phyloP scores from a whole-genome alignment of 208 protist genomes.

The Leishmania guyanensis region DNA sequence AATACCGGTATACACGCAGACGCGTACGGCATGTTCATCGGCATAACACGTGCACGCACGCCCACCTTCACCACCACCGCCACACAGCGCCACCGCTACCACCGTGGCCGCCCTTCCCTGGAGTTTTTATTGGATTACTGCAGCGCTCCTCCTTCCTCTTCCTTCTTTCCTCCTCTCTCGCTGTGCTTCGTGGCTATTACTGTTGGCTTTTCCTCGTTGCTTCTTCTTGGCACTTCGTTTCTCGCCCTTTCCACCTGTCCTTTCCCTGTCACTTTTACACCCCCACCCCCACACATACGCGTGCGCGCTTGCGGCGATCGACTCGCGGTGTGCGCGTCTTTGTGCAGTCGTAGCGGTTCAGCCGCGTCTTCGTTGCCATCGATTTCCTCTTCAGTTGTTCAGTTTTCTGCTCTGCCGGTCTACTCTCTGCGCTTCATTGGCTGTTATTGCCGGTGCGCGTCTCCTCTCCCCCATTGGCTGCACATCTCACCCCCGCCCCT shows the following conservation, averaged over 20 bases:
- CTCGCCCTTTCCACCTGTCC: not conserved
- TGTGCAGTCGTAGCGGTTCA: not conserved
- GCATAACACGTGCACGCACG: not conserved
- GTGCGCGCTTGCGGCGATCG: not conserved
- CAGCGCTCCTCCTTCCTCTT: not conserved
- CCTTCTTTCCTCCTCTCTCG: not conserved
- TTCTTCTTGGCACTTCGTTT: not conserved
- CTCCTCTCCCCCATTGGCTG: not conserved
- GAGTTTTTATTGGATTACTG: not conserved
- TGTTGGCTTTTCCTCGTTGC: not conserved
- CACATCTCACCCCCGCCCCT: not conserved
- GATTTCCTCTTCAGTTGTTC: too few species aligned
- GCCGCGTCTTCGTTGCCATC: too few species aligned
- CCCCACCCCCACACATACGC: not conserved
- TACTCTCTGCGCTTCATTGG: too few species aligned
- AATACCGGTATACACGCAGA: not conserved
- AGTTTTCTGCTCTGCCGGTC: too few species aligned
- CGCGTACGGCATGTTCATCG: not conserved
- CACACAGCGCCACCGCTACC: not conserved
- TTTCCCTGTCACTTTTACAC: not conserved
- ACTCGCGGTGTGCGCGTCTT: not conserved
- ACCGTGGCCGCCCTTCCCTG: not conserved
- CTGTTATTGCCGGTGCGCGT: not conserved
- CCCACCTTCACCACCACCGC: not conserved
- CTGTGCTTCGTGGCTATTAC: not conserved